Conservation (phyloP, 805 yeast genomes). For the Suhomyces faveliae region DNA sequence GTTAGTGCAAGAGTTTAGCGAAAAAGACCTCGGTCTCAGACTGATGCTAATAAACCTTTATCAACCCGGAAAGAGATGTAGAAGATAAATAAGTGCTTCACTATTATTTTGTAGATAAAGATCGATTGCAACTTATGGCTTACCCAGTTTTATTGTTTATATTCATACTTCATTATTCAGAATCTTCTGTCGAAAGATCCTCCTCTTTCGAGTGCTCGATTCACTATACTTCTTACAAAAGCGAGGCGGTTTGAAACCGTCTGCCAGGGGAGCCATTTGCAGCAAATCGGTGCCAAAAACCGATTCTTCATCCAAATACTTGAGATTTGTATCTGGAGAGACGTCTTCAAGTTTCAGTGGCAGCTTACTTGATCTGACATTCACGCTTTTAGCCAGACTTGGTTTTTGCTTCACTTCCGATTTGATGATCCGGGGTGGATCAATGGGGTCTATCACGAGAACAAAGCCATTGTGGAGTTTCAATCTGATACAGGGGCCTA, state of each 20-base stretch:
- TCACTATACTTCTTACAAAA: background rate
- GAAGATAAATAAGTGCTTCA: too few relatives aligned
- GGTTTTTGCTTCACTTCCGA: background rate
- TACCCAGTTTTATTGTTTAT: background rate
- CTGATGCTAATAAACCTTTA: too few relatives aligned
- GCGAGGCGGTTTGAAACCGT: constrained; percentile 1
- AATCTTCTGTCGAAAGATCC: too few relatives aligned
- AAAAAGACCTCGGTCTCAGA: too few relatives aligned
- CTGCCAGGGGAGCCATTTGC: background rate
- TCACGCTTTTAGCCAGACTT: background rate
- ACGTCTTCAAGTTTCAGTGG: background rate
- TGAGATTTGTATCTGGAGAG: background rate
- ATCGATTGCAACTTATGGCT: too few relatives aligned
- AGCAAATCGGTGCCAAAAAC: background rate
- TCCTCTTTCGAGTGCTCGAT: background rate
- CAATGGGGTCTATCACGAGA: constrained; percentile 41
- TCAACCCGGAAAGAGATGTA: too few relatives aligned
- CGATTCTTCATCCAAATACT: background rate
- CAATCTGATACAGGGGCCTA: constrained; percentile 39
- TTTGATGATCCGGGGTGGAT: constrained; percentile 22
- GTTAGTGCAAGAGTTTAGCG: too few relatives aligned
- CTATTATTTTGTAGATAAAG: too few relatives aligned
- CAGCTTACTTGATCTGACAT: too few relatives aligned
- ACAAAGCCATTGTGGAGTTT: constrained; percentile 36
- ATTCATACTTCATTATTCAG: background rate